Percentiles rank a stretch among this genome's conserved stretches.
phyloP scores from a whole-genome alignment of 257 asterid species.

The Solanum pinnatisectum region DNA sequence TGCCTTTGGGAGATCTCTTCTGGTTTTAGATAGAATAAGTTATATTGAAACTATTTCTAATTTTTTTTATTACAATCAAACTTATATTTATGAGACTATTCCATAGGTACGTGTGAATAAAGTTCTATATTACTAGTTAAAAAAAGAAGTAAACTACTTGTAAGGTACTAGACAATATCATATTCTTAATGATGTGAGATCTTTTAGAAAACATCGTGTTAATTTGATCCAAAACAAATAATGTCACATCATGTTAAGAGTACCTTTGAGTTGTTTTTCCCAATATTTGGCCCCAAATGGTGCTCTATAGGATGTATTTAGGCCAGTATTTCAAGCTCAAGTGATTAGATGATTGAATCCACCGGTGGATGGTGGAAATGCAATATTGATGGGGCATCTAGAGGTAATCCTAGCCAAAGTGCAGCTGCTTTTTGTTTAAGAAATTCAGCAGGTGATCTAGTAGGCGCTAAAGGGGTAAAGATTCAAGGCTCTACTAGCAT shows the following conservation, averaged over 20 bases:
- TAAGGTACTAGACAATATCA: no score
- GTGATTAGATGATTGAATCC: not conserved
- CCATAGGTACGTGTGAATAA: not conserved
- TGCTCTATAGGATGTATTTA: not conserved
- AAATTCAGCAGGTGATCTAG: no score
- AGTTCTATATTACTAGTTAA: no score
- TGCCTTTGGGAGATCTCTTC: not conserved
- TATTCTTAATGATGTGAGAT: no score
- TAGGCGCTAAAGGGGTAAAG: no score
- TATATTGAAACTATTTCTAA: not conserved
- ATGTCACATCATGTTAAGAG: not conserved
- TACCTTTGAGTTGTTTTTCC: not conserved
- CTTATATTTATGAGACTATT: not conserved
- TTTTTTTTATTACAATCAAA: not conserved
- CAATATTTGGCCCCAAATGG: not conserved
- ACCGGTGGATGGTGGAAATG: not conserved
- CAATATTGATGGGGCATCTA: no score
- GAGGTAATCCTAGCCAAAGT: no score
- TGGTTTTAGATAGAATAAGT: not conserved
- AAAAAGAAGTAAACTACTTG: no score
- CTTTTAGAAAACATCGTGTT: no score
- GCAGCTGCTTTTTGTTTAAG: no score
- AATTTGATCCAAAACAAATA: no score
- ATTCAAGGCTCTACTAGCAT: no score
- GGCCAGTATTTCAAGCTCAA: not conserved